phyloP scores from a whole-genome alignment of 208 protist genomes.

The Blastocrithidia nonstop region DNA sequence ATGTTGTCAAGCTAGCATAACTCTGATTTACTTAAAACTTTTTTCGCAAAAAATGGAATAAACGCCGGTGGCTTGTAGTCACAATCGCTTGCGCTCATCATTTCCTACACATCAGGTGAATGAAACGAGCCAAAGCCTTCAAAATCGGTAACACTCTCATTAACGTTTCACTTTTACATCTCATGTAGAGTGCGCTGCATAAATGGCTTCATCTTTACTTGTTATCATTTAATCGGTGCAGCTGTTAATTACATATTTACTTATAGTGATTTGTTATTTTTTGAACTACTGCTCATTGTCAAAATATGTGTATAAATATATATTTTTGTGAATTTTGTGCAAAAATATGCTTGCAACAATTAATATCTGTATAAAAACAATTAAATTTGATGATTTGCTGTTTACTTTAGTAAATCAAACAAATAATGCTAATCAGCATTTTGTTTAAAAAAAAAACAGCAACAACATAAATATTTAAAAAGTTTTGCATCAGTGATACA shows the following conservation, averaged over 20 bases:
- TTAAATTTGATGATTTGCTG: not conserved
- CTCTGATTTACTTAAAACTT: constrained; percentile 20
- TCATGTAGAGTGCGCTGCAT: constrained; percentile 12
- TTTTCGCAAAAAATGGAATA: constrained; percentile 25
- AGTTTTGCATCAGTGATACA: no score
- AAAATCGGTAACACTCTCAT: constrained; percentile 24
- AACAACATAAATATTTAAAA: no score
- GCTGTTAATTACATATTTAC: no score
- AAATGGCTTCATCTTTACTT: constrained; percentile 8
- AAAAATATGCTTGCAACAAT: constrained; percentile 1
- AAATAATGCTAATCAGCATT: constrained; percentile 1
- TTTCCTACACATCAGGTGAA: constrained; percentile 80
- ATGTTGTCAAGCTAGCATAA: constrained; percentile 1
- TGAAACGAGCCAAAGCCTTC: constrained; percentile 88
- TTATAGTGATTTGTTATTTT: not conserved
- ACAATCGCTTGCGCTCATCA: constrained; percentile 21
- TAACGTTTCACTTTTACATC: constrained; percentile 9
- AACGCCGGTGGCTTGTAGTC: constrained; percentile 29
- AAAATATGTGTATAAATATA: constrained; percentile 3
- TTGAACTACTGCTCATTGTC: not conserved
- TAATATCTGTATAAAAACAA: constrained; percentile 5
- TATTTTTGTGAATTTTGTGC: not conserved
- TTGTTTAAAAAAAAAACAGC: no score
- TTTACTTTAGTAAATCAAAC: not conserved
- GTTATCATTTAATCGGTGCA: constrained; percentile 18